These are phyloP conservation scores for Chlorella sp. DNA, from an alignment of 139 green algal species.

Conservation along the genomic window DNA sequence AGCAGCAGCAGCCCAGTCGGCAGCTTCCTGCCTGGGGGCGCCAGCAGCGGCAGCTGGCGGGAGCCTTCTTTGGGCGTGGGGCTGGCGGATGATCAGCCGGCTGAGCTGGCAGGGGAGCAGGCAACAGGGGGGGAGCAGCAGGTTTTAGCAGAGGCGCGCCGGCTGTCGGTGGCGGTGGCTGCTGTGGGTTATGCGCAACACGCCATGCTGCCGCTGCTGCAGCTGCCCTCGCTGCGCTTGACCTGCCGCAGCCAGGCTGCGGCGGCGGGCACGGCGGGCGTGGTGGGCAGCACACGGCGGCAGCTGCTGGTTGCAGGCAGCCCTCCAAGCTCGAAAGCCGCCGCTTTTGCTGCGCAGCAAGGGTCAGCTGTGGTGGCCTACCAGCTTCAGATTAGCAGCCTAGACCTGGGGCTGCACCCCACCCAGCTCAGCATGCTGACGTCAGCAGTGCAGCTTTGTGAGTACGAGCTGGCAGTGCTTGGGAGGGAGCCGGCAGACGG, in stretches of 20 bases:
- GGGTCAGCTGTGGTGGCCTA: background rate
- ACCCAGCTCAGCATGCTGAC: conserved; percentile 41
- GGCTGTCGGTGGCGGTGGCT: conserved; percentile 15
- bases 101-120: background rate
- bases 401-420: conserved; percentile 36
- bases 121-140: background rate
- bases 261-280: background rate
- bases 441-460: conserved; percentile 16
- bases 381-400: background rate
- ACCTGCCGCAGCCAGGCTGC: background rate
- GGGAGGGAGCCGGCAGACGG: background rate
- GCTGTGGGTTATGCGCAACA: background rate
- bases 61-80: background rate
- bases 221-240: conserved; percentile 30
- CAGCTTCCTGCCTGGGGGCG: background rate
- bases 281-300: background rate
- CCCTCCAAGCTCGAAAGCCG: background rate
- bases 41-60: background rate
- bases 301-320: background rate
- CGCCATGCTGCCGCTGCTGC: conserved; percentile 39
- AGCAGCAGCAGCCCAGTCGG: background rate
- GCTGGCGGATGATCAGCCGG: background rate
- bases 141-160: background rate
- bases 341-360: background rate
- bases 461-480: conserved; percentile 33